Evolutionary conservation across 208 protist species (phyloP).

Genomic region (Acanthamoeba lenticulata): DNA sequence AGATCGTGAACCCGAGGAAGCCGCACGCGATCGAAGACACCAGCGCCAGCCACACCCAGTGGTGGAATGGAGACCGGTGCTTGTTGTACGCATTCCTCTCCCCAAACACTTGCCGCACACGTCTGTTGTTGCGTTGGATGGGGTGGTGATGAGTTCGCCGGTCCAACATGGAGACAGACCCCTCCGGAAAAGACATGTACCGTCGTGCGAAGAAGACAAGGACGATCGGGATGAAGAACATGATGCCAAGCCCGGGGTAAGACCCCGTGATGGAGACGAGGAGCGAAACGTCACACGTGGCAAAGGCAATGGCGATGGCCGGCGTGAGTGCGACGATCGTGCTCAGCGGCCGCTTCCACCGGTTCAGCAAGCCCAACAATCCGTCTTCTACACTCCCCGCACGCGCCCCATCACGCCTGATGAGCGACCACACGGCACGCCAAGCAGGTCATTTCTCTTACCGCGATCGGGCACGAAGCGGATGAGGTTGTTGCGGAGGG

Average conservation of each 20-base stretch:
- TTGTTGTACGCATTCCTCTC: slow-evolving; percentile 9
- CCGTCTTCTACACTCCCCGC: background rate
- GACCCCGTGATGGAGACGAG: slow-evolving; percentile 80
- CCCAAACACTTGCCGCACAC: background rate
- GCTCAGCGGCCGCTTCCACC: slow-evolving; percentile 69
- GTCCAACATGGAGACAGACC: no score
- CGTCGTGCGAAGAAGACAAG: slow-evolving; percentile 69
- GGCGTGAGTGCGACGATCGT: slow-evolving; percentile 67
- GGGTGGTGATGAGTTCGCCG: no score
- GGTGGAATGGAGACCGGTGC: background rate
- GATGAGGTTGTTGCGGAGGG: slow-evolving; percentile 81
- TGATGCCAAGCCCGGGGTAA: slow-evolving; percentile 81
- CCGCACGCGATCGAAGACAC: background rate
- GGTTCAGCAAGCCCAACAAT: background rate
- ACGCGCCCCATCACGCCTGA: no score
- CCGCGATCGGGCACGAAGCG: slow-evolving; percentile 68
- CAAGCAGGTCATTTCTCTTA: background rate
- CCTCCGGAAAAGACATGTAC: background rate
- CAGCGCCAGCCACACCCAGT: slow-evolving; percentile 28
- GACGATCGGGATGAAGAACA: slow-evolving; percentile 79
- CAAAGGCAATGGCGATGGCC: slow-evolving; percentile 77
- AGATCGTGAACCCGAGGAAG: slow-evolving; percentile 16
- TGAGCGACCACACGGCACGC: background rate
- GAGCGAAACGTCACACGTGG: slow-evolving; percentile 70
- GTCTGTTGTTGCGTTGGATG: no score